Conservation (phyloP, 2,329 filamentous ascomycete genomes). For the Penicillium capsulatum region DNA sequence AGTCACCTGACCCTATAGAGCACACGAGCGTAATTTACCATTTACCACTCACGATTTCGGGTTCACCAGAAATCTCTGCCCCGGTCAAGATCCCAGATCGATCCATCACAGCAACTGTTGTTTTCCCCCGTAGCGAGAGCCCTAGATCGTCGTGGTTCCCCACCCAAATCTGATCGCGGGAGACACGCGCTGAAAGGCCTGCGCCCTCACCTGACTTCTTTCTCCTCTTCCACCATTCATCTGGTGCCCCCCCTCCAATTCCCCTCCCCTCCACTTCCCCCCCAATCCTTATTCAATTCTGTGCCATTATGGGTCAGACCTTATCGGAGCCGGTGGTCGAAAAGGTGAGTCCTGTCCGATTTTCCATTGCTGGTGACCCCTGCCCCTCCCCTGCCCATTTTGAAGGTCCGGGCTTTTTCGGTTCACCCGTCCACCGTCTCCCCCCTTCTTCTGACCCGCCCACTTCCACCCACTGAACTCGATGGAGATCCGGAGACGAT, state of each 20-base stretch:
- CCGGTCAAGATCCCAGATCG: not conserved
- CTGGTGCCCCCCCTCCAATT: slow-evolving; percentile 16
- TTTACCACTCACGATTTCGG: not conserved
- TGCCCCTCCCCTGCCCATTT: slow-evolving; percentile 26
- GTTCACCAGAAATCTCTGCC: slow-evolving; percentile 21
- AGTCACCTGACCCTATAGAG: slow-evolving; percentile 16
- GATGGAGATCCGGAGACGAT: no score
- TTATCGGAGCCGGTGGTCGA: slow-evolving; percentile 98
- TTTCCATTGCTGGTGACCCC: slow-evolving; percentile 2
- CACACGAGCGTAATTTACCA: slow-evolving; percentile 14
- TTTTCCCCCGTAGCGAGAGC: slow-evolving; percentile 6
- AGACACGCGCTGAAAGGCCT: slow-evolving; percentile 24
- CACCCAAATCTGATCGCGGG: slow-evolving; percentile 23
- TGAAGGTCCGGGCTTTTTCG: slow-evolving; percentile 5
- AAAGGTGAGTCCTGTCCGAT: slow-evolving; percentile 65
- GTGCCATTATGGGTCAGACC: slow-evolving; percentile 85
- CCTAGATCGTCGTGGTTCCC: slow-evolving; percentile 20
- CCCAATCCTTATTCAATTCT: slow-evolving; percentile 20
- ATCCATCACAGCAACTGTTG: not conserved
- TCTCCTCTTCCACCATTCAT: slow-evolving; percentile 19
- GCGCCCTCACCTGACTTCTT: slow-evolving; percentile 27
- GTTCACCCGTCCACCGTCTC: not conserved
- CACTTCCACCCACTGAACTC: no score
- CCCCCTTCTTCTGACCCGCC: not conserved
- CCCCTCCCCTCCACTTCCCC: slow-evolving; percentile 14